phyloP scores from a whole-genome alignment of 208 protist species.

The Leishmania tropica region DNA sequence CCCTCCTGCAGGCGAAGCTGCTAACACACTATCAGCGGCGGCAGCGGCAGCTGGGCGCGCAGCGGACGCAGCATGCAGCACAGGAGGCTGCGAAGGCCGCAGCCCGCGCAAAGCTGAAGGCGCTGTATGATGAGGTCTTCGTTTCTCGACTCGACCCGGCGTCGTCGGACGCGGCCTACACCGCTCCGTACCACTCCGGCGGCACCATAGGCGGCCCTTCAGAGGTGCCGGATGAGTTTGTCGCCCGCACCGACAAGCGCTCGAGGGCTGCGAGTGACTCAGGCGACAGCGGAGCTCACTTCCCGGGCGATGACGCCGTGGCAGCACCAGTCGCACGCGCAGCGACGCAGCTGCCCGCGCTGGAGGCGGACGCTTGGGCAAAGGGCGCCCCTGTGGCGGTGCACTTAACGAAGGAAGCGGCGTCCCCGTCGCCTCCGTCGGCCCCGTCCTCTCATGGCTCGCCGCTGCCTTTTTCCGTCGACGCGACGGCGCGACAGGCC shows the following conservation, averaged over 20 bases:
- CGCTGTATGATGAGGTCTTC: constrained; percentile 49
- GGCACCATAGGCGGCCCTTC: neutral
- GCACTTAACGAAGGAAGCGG: neutral
- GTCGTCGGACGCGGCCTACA: neutral
- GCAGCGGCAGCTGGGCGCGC: constrained; percentile 37
- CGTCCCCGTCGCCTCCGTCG: neutral
- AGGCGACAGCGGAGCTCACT: neutral
- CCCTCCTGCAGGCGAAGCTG: constrained; percentile 54
- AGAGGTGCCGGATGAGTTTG: neutral
- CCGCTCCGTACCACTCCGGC: constrained; percentile 13
- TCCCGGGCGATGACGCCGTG: neutral
- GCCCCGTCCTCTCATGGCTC: neutral
- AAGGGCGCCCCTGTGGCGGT: neutral
- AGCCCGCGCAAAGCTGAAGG: constrained; percentile 44
- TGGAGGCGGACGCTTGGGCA: neutral
- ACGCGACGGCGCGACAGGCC: constrained; percentile 29
- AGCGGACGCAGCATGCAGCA: constrained; percentile 32
- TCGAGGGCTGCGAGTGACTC: neutral
- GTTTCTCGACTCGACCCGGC: constrained; percentile 5
- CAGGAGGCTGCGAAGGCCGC: constrained; percentile 31
- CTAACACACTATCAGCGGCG: constrained; percentile 44
- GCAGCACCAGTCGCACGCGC: neutral
- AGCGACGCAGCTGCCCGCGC: neutral
- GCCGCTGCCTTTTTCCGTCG: constrained; percentile 9
- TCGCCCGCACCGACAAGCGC: neutral